phyloP scores from a whole-genome alignment of 1,284 basidiomycete species.

The Rhodotorula mucilaginosa region DNA sequence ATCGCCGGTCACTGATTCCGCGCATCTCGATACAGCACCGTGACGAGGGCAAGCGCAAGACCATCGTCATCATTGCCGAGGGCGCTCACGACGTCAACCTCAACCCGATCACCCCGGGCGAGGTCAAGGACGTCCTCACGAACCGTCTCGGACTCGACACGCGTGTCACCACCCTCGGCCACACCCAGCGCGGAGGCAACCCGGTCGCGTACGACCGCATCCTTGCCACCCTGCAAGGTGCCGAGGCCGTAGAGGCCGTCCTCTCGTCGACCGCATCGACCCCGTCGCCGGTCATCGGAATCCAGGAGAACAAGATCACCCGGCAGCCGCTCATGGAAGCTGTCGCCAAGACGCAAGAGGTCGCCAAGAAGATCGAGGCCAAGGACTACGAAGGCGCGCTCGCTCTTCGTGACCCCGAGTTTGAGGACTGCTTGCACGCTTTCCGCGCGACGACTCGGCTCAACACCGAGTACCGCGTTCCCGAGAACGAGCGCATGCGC shows the following conservation, averaged over 20 bases:
- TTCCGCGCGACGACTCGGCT: constrained; percentile 73
- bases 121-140: constrained; percentile 83
- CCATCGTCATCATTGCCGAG: constrained; percentile 96
- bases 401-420: constrained; percentile 86
- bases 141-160: constrained; percentile 89
- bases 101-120: constrained; percentile 83
- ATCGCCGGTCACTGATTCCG: background rate
- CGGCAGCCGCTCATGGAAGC: constrained; percentile 89
- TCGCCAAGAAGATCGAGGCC: constrained; percentile 74
- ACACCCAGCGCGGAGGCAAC: constrained; percentile 90
- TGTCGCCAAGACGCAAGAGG: constrained; percentile 83
- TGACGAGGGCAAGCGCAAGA: constrained; percentile 89
- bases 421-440: constrained; percentile 78
- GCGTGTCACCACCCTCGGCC: constrained; percentile 94
- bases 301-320: constrained; percentile 92
- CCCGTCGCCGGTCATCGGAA: constrained; percentile 96
- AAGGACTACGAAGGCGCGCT: constrained; percentile 87
- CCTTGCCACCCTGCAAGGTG: constrained; percentile 88
- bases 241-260: constrained; percentile 87
- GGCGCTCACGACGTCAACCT: constrained; percentile 85
- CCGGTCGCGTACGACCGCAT: constrained; percentile 93
- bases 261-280: constrained; percentile 84
- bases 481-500: constrained; percentile 68
- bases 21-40: constrained; percentile 66
- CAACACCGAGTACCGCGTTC: constrained; percentile 61